Base-by-base conservation (phyloP, 108 stramenopile species). In the Nitzschia palea region DNA sequence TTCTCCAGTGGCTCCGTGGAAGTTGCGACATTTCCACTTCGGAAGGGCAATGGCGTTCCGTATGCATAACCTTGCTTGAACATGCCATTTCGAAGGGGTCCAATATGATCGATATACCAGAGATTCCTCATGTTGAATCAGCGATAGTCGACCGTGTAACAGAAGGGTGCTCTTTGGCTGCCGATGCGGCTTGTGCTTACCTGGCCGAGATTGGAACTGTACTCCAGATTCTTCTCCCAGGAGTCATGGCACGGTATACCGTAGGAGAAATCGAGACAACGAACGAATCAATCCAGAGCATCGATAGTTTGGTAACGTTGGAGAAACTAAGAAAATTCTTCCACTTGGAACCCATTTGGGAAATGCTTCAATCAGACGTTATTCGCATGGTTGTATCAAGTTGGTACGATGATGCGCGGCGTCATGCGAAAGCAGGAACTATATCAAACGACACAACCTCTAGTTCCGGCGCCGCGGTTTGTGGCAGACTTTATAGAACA, bases 141-240 rank as follows among this genome's bases (percentile, higher is more conserved):
- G 58, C 52, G 17, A 68, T 76, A 31, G 33, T 54, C 15, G 53
- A 71, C 18, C 52, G 60, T 25, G 55, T 87, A 23, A 44, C 70
- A 9, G 59, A 79, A 61, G 88, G 87, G 6, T 84, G 85, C 47
- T 47, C 67, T 17, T 42, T 71, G 45, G 88, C 85, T 0, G 81
- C 73, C n/a, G 33, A 26, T 51, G 80, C 74, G 36, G 86, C 81
- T n/a, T 72, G 83, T 55, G 54, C 79, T 3, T 93, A 85, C 60
- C 44, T 93, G 2, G 53, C 61, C 25, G 86, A 90, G 53, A 23
- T 79, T 15, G 70, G 81, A 26, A 65, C 74, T 10, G 81, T 93
- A 27, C 56, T 79, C 30, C 91, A 93, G 55, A 54, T 93, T 17
- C 71, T 93, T 20, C 26, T 79, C 23, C 84, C 84, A n/a, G 80